Evolutionary conservation across 2,329 filamentous ascomycete genomes (phyloP), one percentile per base, ranked within the genome.

Genomic region (Pseudogymnoascus sp.): DNA sequence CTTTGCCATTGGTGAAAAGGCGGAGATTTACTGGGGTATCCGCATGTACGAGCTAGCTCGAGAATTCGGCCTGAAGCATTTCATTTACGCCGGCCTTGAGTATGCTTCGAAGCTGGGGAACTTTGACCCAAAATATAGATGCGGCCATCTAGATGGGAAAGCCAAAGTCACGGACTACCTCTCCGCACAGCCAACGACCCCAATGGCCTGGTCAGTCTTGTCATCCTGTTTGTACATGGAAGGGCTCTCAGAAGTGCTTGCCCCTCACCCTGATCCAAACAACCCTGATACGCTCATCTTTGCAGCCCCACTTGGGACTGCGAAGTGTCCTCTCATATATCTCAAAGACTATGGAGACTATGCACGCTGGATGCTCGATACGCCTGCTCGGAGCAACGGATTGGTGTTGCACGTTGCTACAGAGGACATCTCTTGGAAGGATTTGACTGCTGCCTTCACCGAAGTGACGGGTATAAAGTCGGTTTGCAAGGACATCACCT

Each of bases 71-170:
- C 60, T 73, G 4, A 67, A 71, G 42, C 71, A 72, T 62, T 74
- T 70, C 60, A 63, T 74, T 26, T 78, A 73, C 63, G 75, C 73
- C 0, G 74, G 73, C 31, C 71, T 78, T 8, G 76, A 77, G 62
- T 77, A 74, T 59, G 73, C 68, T 1, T 72, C 73, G 42, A 75
- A 76, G 68, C 72, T 76, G 40, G 69, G 71, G 4, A 71, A 69
- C 8, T 78, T 73, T 37, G 69, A 77, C 47, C 70, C 74, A 0
- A 70, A 72, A 29, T 75, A 71, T 65, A 71, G 75, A 14, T 69
- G 69, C 0, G 76, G 76, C 0, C 77, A 79, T 67, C 75, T 77
- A 37, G 77, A 78, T 66, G 76, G 74, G 1, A 77, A 77, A 62
- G 71, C 70, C 7, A 68, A 71, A 26, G 68, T 76, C 40, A 69